Conservation (phyloP, 2,329 filamentous ascomycete genomes). For the Teratosphaeria nubilosa region DNA sequence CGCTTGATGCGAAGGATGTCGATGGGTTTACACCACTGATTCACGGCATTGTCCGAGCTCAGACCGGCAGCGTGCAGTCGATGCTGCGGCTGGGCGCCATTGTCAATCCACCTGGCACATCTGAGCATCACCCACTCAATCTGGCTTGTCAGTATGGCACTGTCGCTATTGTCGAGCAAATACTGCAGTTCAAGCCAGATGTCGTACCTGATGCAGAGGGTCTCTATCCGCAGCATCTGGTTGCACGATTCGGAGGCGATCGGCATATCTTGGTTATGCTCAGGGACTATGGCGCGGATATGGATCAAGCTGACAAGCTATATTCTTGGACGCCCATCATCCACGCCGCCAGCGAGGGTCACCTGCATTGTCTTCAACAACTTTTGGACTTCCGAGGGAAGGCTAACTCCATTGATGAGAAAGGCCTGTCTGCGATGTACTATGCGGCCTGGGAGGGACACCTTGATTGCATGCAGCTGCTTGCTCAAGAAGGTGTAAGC, state of each 20-base stretch:
- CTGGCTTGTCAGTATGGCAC: slow-evolving; percentile 91
- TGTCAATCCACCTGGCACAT: slow-evolving; percentile 73
- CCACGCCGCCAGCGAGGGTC: slow-evolving; percentile 91
- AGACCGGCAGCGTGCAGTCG: slow-evolving; percentile 67
- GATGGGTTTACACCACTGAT: slow-evolving; percentile 96
- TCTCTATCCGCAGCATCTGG: slow-evolving; percentile 91
- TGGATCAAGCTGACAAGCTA: slow-evolving; percentile 87
- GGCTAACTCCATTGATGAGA: slow-evolving; percentile 76
- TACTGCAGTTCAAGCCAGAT: slow-evolving; percentile 68
- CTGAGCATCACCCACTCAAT: slow-evolving; percentile 89
- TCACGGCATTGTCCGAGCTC: slow-evolving; percentile 83
- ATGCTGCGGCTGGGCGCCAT: slow-evolving; percentile 71
- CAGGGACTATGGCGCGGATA: slow-evolving; percentile 74
- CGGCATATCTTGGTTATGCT: slow-evolving; percentile 71
- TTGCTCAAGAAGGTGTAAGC: slow-evolving; percentile 46
- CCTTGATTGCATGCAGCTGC: slow-evolving; percentile 82
- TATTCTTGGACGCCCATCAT: slow-evolving; percentile 97
- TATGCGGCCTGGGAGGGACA: slow-evolving; percentile 98
- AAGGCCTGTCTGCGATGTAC: slow-evolving; percentile 88
- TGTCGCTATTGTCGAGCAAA: slow-evolving; percentile 69
- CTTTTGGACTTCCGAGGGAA: slow-evolving; percentile 72
- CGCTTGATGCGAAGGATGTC: slow-evolving; percentile 81
- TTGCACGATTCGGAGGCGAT: slow-evolving; percentile 77
- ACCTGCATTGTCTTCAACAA: slow-evolving; percentile 75
- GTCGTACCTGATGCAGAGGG: slow-evolving; percentile 94